These are phyloP conservation scores for Tetrahymena malaccensis DNA, from an alignment of 73 alveolate species.

Conservation along the genomic window DNA sequence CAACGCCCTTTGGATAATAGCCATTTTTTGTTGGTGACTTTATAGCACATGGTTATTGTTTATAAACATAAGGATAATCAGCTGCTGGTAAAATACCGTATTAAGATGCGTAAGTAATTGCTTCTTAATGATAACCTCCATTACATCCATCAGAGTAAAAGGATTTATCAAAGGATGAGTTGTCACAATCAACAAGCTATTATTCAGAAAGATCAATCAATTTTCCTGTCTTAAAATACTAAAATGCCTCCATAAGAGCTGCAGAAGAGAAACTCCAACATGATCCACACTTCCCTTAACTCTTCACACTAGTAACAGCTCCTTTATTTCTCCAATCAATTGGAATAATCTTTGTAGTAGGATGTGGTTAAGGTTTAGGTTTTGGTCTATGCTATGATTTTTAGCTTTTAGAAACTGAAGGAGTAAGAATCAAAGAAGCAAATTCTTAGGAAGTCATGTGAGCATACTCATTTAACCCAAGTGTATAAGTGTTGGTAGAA, in stretches of 20 bases:
- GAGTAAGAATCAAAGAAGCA: too few relatives aligned
- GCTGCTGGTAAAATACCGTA: neutral
- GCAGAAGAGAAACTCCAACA: slow-evolving; percentile 38
- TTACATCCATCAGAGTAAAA: neutral
- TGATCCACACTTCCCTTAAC: slow-evolving; percentile 30
- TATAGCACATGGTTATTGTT: neutral
- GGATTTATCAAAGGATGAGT: neutral
- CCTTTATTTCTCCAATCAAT: slow-evolving; percentile 41
- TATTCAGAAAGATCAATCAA: neutral
- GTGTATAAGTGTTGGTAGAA: too few relatives aligned
- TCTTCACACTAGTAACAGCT: slow-evolving; percentile 26
- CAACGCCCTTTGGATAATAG: neutral
- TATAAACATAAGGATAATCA: neutral
- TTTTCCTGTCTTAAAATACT: neutral
- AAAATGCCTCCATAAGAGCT: slow-evolving; percentile 14
- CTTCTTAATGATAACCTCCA: neutral
- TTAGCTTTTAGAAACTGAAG: too few relatives aligned
- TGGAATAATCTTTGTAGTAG: neutral
- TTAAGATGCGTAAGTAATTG: neutral
- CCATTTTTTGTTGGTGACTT: neutral
- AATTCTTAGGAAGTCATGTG: too few relatives aligned
- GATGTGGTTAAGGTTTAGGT: too few relatives aligned
- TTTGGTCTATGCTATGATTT: too few relatives aligned
- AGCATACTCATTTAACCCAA: too few relatives aligned
- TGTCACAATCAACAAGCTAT: neutral